Base-by-base conservation (phyloP, 2,329 filamentous ascomycete genomes). In the Pseudocercospora eumusae region DNA sequence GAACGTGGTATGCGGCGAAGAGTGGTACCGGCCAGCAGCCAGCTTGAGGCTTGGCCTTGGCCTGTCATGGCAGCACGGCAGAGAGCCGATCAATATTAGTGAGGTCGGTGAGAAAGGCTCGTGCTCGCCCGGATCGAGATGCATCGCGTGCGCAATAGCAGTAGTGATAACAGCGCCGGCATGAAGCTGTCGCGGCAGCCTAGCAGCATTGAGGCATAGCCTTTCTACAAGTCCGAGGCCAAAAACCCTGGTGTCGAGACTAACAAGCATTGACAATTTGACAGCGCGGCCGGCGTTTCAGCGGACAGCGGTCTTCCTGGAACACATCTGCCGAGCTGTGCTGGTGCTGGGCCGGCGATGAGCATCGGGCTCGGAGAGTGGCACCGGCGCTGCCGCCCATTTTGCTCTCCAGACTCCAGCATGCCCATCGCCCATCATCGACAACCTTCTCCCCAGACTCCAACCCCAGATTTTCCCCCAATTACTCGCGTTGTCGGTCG, bases 381-480 rank as follows among this genome's bases (percentile, higher is more conserved):
- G 33, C 49, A 55, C 55, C 55, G 58, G 54, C 57, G 60, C 45
- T 50, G 60, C 60, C 49, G 56, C 59, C 36, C 56, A 59, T 56
- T 61, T 27, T 55, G 54, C 50, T 31, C 50, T 45, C 44, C 55
- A 58, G 57, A 23, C 50, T 45, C 44, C 55, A 58, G 57, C 49
- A 50, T 52, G 47, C 47, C 36, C 56, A 13, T 21, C 13, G 23
- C 40, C 33, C 56, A 50, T 27, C 40, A 27, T 56, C 64, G 58
- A 52, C 62, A 68, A 57, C 57, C 65, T 68, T 67, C 67, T 68
- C 67, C 66, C 67, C 66, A 67, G 63, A 67, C 8, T 45, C 15
- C 31, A 23, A 57, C 66, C 67, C 67, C 67, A 66, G 66, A 64
- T 66, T 70, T 66, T 61, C 64, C 52, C 65, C 68, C 66, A 66